These are phyloP conservation scores for Cenchrus purpureus DNA, from an alignment of 176 grass and related monocot genomes.

Conservation along the genomic window DNA sequence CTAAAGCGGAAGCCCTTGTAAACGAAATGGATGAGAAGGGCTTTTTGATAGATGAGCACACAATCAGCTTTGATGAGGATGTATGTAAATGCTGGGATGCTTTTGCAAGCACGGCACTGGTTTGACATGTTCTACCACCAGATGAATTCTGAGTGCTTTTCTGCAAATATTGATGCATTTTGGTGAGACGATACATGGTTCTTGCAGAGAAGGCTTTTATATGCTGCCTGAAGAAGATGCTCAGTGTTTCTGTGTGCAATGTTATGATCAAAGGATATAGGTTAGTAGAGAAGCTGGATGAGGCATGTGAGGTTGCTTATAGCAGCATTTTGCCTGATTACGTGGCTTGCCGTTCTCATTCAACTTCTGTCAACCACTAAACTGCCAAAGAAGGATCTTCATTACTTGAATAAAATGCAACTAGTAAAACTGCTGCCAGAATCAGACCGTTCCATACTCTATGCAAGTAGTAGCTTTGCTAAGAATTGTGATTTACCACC, in stretches of 20 bases:
- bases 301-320: slow-evolving; percentile 78
- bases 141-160: slow-evolving; percentile 75
- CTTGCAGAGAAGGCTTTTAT: slow-evolving; percentile 82
- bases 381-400: slow-evolving; percentile 62
- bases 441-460: too few species aligned
- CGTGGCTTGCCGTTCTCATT: slow-evolving; percentile 79
- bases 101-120: slow-evolving; percentile 78
- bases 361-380: slow-evolving; percentile 60
- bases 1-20: slow-evolving; percentile 73
- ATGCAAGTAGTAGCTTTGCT: too few species aligned
- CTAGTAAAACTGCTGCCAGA: too few species aligned
- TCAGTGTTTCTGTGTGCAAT: slow-evolving; percentile 78
- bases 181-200: slow-evolving; percentile 58
- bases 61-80: slow-evolving; percentile 93
- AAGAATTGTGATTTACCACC: too few species aligned
- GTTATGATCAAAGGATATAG: slow-evolving; percentile 97
- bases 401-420: slow-evolving; percentile 54
- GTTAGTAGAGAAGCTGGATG: slow-evolving; percentile 60
- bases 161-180: slow-evolving; percentile 88
- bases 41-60: slow-evolving; percentile 79
- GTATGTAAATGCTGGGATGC: slow-evolving; percentile 74
- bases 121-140: slow-evolving; percentile 65
- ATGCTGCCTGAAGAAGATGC: slow-evolving; percentile 67
- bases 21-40: slow-evolving; percentile 65
- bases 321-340: slow-evolving; percentile 71